phyloP scores from a whole-genome alignment of 2,329 filamentous ascomycete genomes.

The Fusarium luffae region DNA sequence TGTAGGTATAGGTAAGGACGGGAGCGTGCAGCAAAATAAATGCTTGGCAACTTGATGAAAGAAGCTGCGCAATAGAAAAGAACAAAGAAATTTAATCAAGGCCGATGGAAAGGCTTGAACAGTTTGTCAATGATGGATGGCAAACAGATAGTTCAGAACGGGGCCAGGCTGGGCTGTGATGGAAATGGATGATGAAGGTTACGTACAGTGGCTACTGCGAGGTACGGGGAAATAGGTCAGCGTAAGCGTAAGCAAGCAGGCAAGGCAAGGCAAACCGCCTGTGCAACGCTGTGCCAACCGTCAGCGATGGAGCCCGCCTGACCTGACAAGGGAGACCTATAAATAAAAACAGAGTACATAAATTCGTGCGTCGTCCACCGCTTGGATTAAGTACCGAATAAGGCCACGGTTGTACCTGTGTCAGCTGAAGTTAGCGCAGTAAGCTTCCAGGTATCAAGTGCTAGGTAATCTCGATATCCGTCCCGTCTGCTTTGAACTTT shows the following conservation, averaged over 20 bases:
- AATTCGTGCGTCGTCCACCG: accelerated
- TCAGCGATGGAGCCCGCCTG: slow-evolving; percentile 35
- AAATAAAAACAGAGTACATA: neutral
- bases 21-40: slow-evolving; percentile 26
- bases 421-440: neutral
- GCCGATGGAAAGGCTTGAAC: slow-evolving; percentile 20
- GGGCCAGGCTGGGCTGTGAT: slow-evolving; percentile 25
- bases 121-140: slow-evolving; percentile 34
- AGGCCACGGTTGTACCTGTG: neutral
- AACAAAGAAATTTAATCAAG: slow-evolving; percentile 27
- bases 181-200: slow-evolving; percentile 33
- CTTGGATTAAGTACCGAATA: neutral
- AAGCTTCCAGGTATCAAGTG: neutral
- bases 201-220: slow-evolving; percentile 1
- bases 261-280: slow-evolving; percentile 9
- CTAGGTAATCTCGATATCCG: neutral
- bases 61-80: slow-evolving; percentile 24
- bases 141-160: slow-evolving; percentile 33
- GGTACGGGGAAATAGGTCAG: slow-evolving; percentile 14
- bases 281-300: slow-evolving; percentile 1
- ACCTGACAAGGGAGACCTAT: slow-evolving; percentile 1
- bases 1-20: slow-evolving; percentile 17
- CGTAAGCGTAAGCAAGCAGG: slow-evolving; percentile 19
- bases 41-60: slow-evolving; percentile 30
- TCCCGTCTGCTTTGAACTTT: neutral